Evolutionary conservation across 2,329 filamentous ascomycete genomes (phyloP).

Genomic region (Paramyrothecium sp.): DNA sequence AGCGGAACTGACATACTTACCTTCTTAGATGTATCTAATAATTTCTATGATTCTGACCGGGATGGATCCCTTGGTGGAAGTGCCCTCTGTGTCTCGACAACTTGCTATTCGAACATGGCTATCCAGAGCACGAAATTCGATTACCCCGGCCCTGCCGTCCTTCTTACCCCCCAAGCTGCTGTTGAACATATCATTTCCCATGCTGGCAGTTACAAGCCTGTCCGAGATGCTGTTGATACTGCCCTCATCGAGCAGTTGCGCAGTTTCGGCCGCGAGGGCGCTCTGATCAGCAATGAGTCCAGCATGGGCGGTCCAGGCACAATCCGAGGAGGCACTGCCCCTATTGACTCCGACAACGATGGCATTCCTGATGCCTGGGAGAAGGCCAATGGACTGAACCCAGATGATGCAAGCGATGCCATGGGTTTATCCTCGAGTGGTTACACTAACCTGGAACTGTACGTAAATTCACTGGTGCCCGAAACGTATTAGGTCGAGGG

Average conservation of each 20-base stretch:
- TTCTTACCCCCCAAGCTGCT: constrained; percentile 36
- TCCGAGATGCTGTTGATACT: constrained; percentile 42
- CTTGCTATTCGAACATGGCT: constrained; percentile 46
- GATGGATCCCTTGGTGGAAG: constrained; percentile 48
- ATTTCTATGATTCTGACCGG: constrained; percentile 50
- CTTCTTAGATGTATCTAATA: constrained; percentile 40
- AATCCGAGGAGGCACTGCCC: constrained; percentile 33
- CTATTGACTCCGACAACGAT: constrained; percentile 44
- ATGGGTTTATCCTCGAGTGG: constrained; percentile 38
- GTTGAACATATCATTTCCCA: constrained; percentile 35
- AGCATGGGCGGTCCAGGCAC: constrained; percentile 37
- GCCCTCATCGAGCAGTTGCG: constrained; percentile 39
- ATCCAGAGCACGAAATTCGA: constrained; percentile 36
- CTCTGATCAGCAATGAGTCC: constrained; percentile 44
- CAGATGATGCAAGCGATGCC: constrained; percentile 35
- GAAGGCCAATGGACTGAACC: constrained; percentile 36
- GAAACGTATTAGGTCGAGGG: too few species aligned
- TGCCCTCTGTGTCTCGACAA: constrained; percentile 36
- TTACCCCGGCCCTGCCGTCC: constrained; percentile 39
- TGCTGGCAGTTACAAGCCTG: constrained; percentile 36
- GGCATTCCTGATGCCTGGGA: constrained; percentile 50
- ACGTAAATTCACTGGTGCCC: constrained; percentile 44
- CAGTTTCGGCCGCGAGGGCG: constrained; percentile 42
- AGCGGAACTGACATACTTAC: fast-evolving
- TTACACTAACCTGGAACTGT: constrained; percentile 47